Percentiles rank a stretch among this genome's conserved stretches.
Conservation (phyloP, 2,329 filamentous ascomycete species). For the Aspergillus fischeri region DNA sequence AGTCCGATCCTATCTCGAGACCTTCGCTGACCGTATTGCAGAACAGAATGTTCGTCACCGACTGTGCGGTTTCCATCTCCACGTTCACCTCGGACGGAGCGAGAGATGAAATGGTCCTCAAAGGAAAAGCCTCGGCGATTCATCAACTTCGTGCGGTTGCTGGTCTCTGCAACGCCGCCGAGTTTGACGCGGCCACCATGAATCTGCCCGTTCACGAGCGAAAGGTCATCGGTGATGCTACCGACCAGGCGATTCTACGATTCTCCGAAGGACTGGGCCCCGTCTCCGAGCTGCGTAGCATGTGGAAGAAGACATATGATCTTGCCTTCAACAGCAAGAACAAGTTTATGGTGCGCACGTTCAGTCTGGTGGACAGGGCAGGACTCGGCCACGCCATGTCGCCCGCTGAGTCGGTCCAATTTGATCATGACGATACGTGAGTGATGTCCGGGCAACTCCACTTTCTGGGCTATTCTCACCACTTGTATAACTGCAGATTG, state of each 20-base stretch:
- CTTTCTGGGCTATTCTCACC: neutral
- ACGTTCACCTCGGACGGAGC: conserved; percentile 52
- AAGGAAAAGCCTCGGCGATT: conserved; percentile 38
- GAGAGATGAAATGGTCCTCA: conserved; percentile 38
- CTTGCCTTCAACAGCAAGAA: conserved; percentile 78
- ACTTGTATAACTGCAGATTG: conserved; percentile 35
- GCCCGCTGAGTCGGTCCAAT: conserved; percentile 1
- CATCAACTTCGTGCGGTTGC: conserved; percentile 59
- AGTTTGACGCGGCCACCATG: conserved; percentile 65
- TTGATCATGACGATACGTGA: conserved; percentile 3
- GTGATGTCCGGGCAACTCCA: neutral
- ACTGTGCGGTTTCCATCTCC: conserved; percentile 58
- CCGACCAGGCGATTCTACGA: conserved; percentile 68
- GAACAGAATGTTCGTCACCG: conserved; percentile 71
- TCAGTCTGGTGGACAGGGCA: conserved; percentile 34
- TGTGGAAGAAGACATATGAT: conserved; percentile 64
- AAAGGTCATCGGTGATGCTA: conserved; percentile 69
- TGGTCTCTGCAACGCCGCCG: conserved; percentile 69
- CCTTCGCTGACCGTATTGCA: conserved; percentile 20
- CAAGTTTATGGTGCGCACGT: conserved; percentile 71
- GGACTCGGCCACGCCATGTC: conserved; percentile 3
- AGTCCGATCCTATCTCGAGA: neutral
- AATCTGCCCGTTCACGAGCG: conserved; percentile 57
- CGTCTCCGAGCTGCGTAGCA: conserved; percentile 56
- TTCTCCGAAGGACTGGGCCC: conserved; percentile 64